phyloP scores from a whole-genome alignment of 2,329 filamentous ascomycete genomes.

The Pseudohalonectria lignicola region DNA sequence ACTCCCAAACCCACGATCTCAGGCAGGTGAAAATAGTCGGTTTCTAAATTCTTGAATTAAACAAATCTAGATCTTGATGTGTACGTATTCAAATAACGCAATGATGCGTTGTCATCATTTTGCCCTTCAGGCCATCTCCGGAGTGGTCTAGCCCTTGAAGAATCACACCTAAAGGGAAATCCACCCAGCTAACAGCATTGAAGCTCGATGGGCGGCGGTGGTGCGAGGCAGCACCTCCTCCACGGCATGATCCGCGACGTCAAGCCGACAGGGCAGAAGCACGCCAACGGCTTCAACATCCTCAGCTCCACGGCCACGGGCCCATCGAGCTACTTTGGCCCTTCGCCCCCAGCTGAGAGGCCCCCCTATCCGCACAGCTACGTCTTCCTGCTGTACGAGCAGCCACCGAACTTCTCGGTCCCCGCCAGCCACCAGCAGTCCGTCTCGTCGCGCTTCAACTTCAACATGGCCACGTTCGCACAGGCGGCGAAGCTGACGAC shows the following conservation, averaged over 20 bases:
- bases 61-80: slow-evolving; percentile 10
- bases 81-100: no score
- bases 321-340: slow-evolving; percentile 14
- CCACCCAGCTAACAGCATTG: no score
- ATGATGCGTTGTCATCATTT: no score
- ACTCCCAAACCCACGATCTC: no score
- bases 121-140: no score
- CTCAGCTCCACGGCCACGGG: slow-evolving; percentile 11
- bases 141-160: no score
- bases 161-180: no score
- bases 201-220: no score
- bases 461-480: slow-evolving; percentile 5
- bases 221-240: slow-evolving; percentile 6
- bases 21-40: no score
- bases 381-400: slow-evolving; percentile 24
- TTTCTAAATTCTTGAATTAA: background rate
- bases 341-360: slow-evolving; percentile 20
- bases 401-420: slow-evolving; percentile 20
- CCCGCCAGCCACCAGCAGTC: slow-evolving; percentile 7
- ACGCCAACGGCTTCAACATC: slow-evolving; percentile 6
- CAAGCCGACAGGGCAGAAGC: slow-evolving; percentile 8
- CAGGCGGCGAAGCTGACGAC: slow-evolving; percentile 3
- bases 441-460: slow-evolving; percentile 4
- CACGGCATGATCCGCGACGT: slow-evolving; percentile 15
- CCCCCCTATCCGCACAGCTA: slow-evolving; percentile 25